Base-by-base conservation (phyloP, 2,329 filamentous ascomycete genomes). In the Ramichloridium luteum region DNA sequence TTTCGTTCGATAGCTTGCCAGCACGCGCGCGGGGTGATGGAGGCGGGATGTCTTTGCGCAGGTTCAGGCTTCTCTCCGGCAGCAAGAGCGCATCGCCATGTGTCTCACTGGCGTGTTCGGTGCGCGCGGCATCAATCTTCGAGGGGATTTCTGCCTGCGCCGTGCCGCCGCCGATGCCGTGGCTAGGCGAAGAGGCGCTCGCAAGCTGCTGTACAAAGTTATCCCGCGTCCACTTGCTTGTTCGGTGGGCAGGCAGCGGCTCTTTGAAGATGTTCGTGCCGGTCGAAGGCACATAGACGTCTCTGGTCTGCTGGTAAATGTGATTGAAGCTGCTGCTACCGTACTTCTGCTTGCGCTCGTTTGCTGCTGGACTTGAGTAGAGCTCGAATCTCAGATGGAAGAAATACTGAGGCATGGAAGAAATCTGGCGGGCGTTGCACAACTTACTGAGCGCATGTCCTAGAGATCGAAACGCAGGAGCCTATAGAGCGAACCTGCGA, bases 301-400 rank as follows among this genome's bases (percentile, higher is more conserved):
- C 16, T 31, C 22, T 26, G 26, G 26, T 26, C 30, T 16, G 13
- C 8, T n/a, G n/a, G n/a, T n/a, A n/a, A n/a, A n/a, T n/a, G n/a
- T n/a, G n/a, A n/a, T n/a, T n/a, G n/a, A n/a, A n/a, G n/a, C n/a
- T n/a, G n/a, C n/a, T n/a, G n/a, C n/a, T n/a, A n/a, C n/a, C n/a
- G n/a, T n/a, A n/a, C n/a, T n/a, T n/a, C n/a, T n/a, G n/a, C n/a
- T n/a, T n/a, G 5, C 22, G 12, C 17, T 22, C 31, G 20, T 23
- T 27, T n/a, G 34, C 38, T 16, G 43, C 40, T 16, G 50, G 48
- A 11, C 51, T 57, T 40, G 62, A 51, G 45, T 72, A 64, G 12
- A 77, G 56, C 63, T 77, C 72, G 45, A 77, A 62, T 41, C 61
- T 62, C 36, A 78, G 52, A 47, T 77, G 71, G 48, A 73, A 78